Base-by-base conservation (phyloP, 106 monocot genomes). In the Gastrodia elata region DNA sequence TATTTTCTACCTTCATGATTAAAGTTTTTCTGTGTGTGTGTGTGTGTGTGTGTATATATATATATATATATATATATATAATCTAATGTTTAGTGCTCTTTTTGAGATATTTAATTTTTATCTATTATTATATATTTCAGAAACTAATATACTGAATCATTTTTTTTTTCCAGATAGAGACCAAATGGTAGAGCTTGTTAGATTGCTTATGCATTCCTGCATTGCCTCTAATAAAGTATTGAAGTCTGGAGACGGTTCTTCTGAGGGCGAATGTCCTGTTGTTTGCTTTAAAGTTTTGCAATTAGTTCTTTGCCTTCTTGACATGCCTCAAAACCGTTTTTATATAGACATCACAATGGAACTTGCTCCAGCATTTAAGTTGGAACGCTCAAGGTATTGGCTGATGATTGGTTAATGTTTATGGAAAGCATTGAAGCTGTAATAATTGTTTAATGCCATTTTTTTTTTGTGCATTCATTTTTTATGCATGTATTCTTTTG, bases 291-390 rank as follows among this genome's bases (percentile, higher is more conserved):
- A 73, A 28, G 71, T 88, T 58, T 75, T 93, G 68, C 68, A 82
- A 42, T 67, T 98, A 58, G 82, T 91, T 71, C 84, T 90, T 39
- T 80, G 77, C 64, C 79, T 93, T 81, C 78, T 97, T 37, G 90
- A 93, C 76, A 65, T 80, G 42, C 88, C 74, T 70, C 39, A 56
- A 25, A 72, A 82, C 75, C 41, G 46, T 71, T 56, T 33, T 68
- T 80, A 90, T 80, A 59, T 83, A 64, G 35, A 15, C 24, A 74
- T 87, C 75, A 68, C 73, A 35, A 44, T 46, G 46, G 71, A 80
- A 28, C 88, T 82, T 87, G 74, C 67, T 70, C 92, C 90, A 46
- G 78, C 77, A 46, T 98, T 93, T 71, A 82, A 82, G 64, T 74
- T 86, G 64, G 83, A 70, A 82, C 82, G 71, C 39, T 81, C 78